A percentile compares a stretch with the other conserved stretches of the same genome.
phyloP scores from a whole-genome alignment of 768 basidiomycete genomes.

The Coprinopsis strossmayeri region DNA sequence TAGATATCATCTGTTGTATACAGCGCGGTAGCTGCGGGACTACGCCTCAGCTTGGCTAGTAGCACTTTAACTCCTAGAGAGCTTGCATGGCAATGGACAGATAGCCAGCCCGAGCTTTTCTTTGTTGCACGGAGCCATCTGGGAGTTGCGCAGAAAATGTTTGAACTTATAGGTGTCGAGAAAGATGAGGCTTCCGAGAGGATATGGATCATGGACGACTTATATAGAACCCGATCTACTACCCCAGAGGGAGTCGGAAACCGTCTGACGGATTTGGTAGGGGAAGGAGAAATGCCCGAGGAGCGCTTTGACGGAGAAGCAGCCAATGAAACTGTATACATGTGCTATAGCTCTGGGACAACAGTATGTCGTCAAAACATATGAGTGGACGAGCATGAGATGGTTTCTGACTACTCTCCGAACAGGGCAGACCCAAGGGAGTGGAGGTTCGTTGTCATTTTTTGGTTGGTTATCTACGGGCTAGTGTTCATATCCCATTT shows the following conservation, averaged over 20 bases:
- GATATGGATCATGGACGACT: conserved; percentile 13
- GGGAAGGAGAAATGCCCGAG: conserved; percentile 12
- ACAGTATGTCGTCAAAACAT: conserved; percentile 20
- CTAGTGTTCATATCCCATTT: neutral
- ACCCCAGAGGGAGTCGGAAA: neutral
- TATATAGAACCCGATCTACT: conserved; percentile 2
- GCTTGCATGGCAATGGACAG: conserved; percentile 13
- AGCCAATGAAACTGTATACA: conserved; percentile 17
- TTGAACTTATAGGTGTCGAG: conserved; percentile 11
- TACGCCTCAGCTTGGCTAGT: conserved; percentile 9
- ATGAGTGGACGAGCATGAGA: neutral
- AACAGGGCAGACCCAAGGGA: conserved; percentile 51
- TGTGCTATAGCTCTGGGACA: conserved; percentile 39
- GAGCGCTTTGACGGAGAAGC: conserved; percentile 17
- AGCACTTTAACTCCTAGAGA: conserved; percentile 10
- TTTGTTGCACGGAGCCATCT: conserved; percentile 9
- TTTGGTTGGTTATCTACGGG: neutral
- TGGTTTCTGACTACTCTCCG: neutral
- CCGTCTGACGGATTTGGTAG: conserved; percentile 14
- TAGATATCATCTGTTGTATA: neutral
- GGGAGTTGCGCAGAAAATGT: conserved; percentile 14
- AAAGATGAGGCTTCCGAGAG: conserved; percentile 11
- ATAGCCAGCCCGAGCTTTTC: conserved; percentile 11
- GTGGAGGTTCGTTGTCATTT: conserved; percentile 11
- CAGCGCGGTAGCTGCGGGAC: conserved; percentile 10